Percentiles rank a stretch among this genome's conserved stretches.
Evolutionary conservation across 805 yeast genomes (phyloP).

Genomic region (Sugiyamaella marilandica): DNA sequence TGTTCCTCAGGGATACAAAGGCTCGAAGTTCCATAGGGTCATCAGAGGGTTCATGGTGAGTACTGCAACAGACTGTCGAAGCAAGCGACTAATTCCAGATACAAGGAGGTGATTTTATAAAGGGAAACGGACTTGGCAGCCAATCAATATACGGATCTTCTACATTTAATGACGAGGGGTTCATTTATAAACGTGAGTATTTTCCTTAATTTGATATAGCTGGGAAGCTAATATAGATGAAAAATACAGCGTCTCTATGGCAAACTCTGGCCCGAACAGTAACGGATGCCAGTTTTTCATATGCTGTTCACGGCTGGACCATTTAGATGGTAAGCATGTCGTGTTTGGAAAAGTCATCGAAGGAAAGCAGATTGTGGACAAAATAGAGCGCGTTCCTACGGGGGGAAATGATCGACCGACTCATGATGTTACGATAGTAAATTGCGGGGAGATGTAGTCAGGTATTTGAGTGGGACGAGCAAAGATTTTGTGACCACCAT

Average conservation of each 20-base stretch:
- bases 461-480: not conserved
- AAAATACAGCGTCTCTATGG: slow-evolving; percentile 51
- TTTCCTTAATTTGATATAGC: not conserved
- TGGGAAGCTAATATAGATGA: slow-evolving; percentile 21
- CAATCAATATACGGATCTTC: slow-evolving; percentile 39
- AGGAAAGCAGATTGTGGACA: slow-evolving; percentile 33
- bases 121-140: slow-evolving; percentile 44
- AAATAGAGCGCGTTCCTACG: slow-evolving; percentile 30
- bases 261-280: slow-evolving; percentile 57
- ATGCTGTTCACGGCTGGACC: slow-evolving; percentile 33
- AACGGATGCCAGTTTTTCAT: slow-evolving; percentile 60
- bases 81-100: slow-evolving; percentile 28
- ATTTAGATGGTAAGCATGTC: slow-evolving; percentile 45
- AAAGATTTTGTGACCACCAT: not conserved
- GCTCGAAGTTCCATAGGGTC: slow-evolving; percentile 37
- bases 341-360: slow-evolving; percentile 47
- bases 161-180: slow-evolving; percentile 44
- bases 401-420: slow-evolving; percentile 32
- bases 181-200: slow-evolving; percentile 30
- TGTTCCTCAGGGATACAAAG: slow-evolving; percentile 44
- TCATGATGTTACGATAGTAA: slow-evolving; percentile 27
- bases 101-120: slow-evolving; percentile 46
- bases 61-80: not conserved
- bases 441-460: slow-evolving; percentile 37
- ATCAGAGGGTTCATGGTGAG: slow-evolving; percentile 41